Evolutionary conservation across 1,284 basidiomycete genomes (phyloP).

Genomic region (Microstroma glucosiphilum): DNA sequence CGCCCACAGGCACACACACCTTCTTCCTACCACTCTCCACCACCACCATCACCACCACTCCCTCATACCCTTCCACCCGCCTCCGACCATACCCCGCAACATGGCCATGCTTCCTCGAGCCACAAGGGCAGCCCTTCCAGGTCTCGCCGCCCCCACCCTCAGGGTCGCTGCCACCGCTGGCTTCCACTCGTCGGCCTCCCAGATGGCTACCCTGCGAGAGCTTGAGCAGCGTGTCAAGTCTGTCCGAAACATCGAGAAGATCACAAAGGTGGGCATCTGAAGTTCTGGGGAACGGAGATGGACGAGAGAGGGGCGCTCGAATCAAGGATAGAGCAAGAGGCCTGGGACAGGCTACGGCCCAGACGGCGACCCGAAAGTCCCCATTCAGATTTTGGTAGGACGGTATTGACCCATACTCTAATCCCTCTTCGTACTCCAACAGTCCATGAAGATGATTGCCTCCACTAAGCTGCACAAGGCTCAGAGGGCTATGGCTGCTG

Average conservation of each 20-base stretch:
- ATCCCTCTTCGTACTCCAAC: slow-evolving; percentile 7
- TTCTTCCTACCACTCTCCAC: too few relatives aligned
- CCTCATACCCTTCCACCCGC: not conserved
- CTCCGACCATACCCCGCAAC: slow-evolving; percentile 10
- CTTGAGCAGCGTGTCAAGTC: slow-evolving; percentile 95
- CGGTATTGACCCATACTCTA: not conserved
- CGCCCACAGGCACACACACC: too few relatives aligned
- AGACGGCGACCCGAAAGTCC: too few relatives aligned
- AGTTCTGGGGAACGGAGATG: not conserved
- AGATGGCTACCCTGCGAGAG: slow-evolving; percentile 95
- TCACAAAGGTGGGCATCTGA: slow-evolving; percentile 71
- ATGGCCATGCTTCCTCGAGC: slow-evolving; percentile 44
- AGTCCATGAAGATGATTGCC: slow-evolving; percentile 97
- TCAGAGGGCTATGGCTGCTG: slow-evolving; percentile 76
- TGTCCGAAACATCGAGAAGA: slow-evolving; percentile 93
- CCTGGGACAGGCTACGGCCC: too few relatives aligned
- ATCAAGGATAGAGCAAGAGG: too few relatives aligned
- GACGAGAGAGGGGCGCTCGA: not conserved
- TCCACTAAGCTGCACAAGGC: slow-evolving; percentile 95
- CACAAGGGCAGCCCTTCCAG: slow-evolving; percentile 31
- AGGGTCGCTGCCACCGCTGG: slow-evolving; percentile 31
- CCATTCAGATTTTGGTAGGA: too few relatives aligned
- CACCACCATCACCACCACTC: slow-evolving; percentile 5
- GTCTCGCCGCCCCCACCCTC: slow-evolving; percentile 25
- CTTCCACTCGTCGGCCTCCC: slow-evolving; percentile 57